Conservation (phyloP, 805 yeast genomes). For the Pichia occidentalis region DNA sequence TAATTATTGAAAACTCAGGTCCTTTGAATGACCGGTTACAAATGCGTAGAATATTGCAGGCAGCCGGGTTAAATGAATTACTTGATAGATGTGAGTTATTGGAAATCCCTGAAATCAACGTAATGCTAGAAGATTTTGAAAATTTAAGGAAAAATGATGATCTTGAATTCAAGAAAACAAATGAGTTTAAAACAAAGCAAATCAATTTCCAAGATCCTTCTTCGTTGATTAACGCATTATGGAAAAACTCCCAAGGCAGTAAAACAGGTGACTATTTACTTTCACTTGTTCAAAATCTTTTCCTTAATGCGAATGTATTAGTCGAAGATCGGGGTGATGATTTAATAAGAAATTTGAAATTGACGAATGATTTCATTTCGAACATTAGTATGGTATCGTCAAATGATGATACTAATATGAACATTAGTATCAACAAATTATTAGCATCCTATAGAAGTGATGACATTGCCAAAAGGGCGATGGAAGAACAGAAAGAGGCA, state of each 20-base stretch:
- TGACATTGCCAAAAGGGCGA: slow-evolving; percentile 75
- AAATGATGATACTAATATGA: slow-evolving; percentile 60
- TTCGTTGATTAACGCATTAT: slow-evolving; percentile 53
- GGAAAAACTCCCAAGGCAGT: slow-evolving; percentile 51
- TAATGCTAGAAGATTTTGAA: slow-evolving; percentile 36
- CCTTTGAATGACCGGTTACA: slow-evolving; percentile 38
- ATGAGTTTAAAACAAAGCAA: slow-evolving; percentile 35
- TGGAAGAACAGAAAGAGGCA: slow-evolving; percentile 35
- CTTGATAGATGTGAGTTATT: slow-evolving; percentile 33
- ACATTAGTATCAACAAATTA: slow-evolving; percentile 68
- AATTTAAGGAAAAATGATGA: slow-evolving; percentile 39
- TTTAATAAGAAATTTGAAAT: slow-evolving; percentile 44
- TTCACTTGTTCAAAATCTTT: slow-evolving; percentile 61
- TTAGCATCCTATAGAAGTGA: slow-evolving; percentile 74
- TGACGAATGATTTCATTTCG: slow-evolving; percentile 50
- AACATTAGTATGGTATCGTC: slow-evolving; percentile 47
- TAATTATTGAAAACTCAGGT: slow-evolving; percentile 37
- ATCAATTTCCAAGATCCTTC: slow-evolving; percentile 66
- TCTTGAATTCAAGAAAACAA: slow-evolving; percentile 32
- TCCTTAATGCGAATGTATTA: slow-evolving; percentile 39
- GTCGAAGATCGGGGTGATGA: slow-evolving; percentile 31
- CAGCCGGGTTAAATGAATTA: slow-evolving; percentile 36
- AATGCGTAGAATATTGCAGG: slow-evolving; percentile 38
- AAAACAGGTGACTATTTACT: slow-evolving; percentile 53
- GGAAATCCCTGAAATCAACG: slow-evolving; percentile 36